Base-by-base conservation (phyloP, 768 basidiomycete genomes). In the Trametes sanguinea region DNA sequence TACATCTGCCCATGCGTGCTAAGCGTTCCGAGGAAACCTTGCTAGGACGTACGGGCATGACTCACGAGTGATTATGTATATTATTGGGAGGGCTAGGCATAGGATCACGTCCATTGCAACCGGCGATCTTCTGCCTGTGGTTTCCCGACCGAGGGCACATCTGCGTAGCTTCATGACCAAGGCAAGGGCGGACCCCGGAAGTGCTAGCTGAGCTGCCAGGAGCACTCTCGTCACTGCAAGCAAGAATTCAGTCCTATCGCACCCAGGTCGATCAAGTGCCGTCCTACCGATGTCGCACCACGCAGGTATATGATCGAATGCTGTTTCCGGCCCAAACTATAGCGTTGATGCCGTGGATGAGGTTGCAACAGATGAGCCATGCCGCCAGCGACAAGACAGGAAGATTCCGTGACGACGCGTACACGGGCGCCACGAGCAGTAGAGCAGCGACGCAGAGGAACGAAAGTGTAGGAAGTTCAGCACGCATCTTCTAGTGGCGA, bases 211-310 rank as follows among this genome's bases (percentile, higher is more conserved):
- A 11, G 65, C 43, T 4, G 65, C 69, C 4, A 68, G 57, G 11
- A 67, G 63, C 1, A 73, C 46, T 61, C 67, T 72, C 32, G 65
- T 65, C 13, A 54, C 65, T 70, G 44, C 29, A 17, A 79, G 73
- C 57, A 77, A 78, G 56, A 78, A 78, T 11, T 37, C 35, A 37
- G 35, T 37, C 35, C 11, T 6, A 37, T 11, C 6, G 75, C 76
- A 78, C 8, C 75, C 68, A 3, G 74, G 71, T 1, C 66, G 47
- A 2, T 29, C 60, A 44, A 17, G 1, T 11, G 46, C 29, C 16
- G 62, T 61, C 77, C 75, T 54, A 90, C 89, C 76, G 50, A 94
- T 85, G 70, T 94, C 92, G 69, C 92, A 94, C 89, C 89, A 94
- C 11, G 83, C 79, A 1, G 83, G 77, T 10, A 75, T 76, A 44